These are phyloP conservation scores for Truncatella angustata DNA, from an alignment of 2,329 filamentous ascomycete genomes.

Conservation along the genomic window DNA sequence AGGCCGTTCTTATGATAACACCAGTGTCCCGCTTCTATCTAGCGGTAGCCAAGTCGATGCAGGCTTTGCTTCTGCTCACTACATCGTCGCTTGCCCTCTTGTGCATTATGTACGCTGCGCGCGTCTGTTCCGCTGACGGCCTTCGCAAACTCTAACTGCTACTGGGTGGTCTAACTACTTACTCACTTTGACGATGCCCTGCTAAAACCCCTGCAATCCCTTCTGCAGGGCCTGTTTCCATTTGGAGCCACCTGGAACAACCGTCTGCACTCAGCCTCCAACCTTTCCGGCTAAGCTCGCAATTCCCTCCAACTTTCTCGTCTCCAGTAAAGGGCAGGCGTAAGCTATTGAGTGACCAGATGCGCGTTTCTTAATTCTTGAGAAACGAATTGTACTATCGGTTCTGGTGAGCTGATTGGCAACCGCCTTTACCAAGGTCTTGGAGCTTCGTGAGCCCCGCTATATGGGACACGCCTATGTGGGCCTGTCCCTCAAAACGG, in stretches of 20 bases:
- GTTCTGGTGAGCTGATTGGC: slow-evolving; percentile 16
- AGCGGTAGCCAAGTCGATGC: not conserved
- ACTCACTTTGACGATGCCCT: not conserved
- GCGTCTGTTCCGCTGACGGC: not conserved
- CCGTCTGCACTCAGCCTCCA: slow-evolving; percentile 3
- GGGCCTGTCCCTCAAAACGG: not conserved
- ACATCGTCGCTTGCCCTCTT: too few relatives aligned
- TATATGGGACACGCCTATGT: not conserved
- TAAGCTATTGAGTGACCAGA: slow-evolving; percentile 16
- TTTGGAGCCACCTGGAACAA: slow-evolving; percentile 5
- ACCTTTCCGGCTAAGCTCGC: slow-evolving; percentile 15
- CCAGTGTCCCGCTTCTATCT: not conserved
- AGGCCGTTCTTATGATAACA: not conserved
- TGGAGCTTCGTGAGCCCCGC: not conserved
- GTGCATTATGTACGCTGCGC: not conserved
- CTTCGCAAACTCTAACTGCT: not conserved
- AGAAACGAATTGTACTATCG: slow-evolving; percentile 16
- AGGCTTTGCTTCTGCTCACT: not conserved
- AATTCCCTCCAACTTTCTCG: slow-evolving; percentile 10
- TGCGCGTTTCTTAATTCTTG: slow-evolving; percentile 21
- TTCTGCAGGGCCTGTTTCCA: not conserved
- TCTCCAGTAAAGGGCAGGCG: slow-evolving; percentile 11
- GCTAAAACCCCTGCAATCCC: not conserved
- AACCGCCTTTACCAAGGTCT: slow-evolving; percentile 5
- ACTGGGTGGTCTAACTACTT: not conserved